phyloP scores from a whole-genome alignment of 129 eudicot genomes.

The Sambucus nigra region DNA sequence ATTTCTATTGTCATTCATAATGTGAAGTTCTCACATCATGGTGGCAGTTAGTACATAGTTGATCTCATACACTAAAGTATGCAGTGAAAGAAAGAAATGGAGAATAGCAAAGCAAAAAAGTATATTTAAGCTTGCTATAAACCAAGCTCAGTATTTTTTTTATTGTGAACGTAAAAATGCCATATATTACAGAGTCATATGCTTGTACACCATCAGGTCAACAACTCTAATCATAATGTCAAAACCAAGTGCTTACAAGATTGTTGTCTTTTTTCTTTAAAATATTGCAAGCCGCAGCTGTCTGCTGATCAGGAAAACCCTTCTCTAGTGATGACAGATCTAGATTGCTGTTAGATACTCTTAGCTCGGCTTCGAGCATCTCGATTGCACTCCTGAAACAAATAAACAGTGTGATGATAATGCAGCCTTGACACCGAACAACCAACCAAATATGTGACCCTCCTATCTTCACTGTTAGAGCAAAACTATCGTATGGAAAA shows the following conservation, averaged over 20 bases:
- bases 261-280: constrained; percentile 14
- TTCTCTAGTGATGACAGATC: constrained; percentile 24
- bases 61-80: no score
- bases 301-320: constrained; percentile 20
- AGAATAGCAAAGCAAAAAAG: no score
- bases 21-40: no score
- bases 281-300: constrained; percentile 10
- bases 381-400: constrained; percentile 91
- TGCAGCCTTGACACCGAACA: no score
- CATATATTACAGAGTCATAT: background rate
- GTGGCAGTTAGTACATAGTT: no score
- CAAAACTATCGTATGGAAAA: no score
- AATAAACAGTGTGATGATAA: background rate
- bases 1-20: no score
- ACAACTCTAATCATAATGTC: background rate
- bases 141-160: background rate
- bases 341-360: constrained; percentile 27
- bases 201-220: background rate
- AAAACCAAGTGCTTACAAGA: constrained; percentile 21
- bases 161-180: background rate
- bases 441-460: no score
- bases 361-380: constrained; percentile 61
- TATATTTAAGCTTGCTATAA: background rate
- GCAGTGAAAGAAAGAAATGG: no score
- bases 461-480: no score